These are phyloP conservation scores for Pogostemon cablin DNA, from an alignment of 257 asterid species.

Conservation along the genomic window DNA sequence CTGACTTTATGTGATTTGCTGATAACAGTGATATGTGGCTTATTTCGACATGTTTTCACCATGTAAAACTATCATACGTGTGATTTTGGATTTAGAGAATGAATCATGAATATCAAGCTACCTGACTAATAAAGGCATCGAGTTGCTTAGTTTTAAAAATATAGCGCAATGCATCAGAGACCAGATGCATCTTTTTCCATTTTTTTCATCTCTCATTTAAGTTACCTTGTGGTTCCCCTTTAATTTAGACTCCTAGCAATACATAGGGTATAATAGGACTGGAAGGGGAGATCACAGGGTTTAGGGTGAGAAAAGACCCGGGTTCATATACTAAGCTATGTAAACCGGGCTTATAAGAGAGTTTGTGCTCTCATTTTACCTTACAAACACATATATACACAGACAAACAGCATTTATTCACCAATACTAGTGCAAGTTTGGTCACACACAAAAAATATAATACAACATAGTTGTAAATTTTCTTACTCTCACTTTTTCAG, in stretches of 20 bases:
- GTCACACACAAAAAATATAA: neutral
- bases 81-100: conserved; percentile 14
- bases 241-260: too few relatives aligned
- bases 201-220: neutral
- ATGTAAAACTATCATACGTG: conserved; percentile 2
- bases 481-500: neutral
- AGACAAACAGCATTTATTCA: neutral
- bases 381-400: neutral
- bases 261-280: too few relatives aligned
- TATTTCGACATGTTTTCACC: neutral
- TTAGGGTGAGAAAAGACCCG: too few relatives aligned
- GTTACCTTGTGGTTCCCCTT: too few relatives aligned
- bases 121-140: neutral
- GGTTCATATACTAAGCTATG: too few relatives aligned
- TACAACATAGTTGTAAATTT: neutral
- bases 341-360: too few relatives aligned
- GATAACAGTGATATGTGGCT: neutral
- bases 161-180: neutral
- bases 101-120: conserved; percentile 2
- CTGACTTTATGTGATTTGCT: conserved; percentile 2
- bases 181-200: neutral
- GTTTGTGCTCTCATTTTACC: neutral
- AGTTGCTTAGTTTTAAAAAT: neutral
- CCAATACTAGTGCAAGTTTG: neutral
- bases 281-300: too few relatives aligned